A percentile compares a stretch with the other conserved stretches of the same genome.
phyloP scores from a whole-genome alignment of 192 early-diverging fungal genomes.

The Kickxella alabastrina region DNA sequence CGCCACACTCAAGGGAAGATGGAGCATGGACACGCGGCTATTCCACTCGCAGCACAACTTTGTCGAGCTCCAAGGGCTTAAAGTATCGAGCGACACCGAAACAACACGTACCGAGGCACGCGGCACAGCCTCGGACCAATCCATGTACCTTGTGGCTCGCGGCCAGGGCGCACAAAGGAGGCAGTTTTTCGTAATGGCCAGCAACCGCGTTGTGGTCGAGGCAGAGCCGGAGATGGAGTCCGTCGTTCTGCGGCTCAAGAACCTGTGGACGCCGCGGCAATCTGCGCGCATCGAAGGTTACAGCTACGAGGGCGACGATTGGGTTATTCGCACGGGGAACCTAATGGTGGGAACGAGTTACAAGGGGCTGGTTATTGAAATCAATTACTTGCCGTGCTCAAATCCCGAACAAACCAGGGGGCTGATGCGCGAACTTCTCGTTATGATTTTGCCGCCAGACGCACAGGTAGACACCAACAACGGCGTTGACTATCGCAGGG shows the following conservation, averaged over 20 bases:
- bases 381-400: slow-evolving; percentile 49
- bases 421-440: slow-evolving; percentile 45
- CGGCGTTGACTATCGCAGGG: slow-evolving; percentile 38
- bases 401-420: slow-evolving; percentile 41
- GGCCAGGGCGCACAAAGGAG: slow-evolving; percentile 34
- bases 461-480: slow-evolving; percentile 46
- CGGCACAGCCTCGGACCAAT: slow-evolving; percentile 44
- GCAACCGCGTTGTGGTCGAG: slow-evolving; percentile 49
- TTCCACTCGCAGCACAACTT: slow-evolving; percentile 45
- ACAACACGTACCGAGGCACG: slow-evolving; percentile 1
- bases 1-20: slow-evolving; percentile 39
- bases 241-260: slow-evolving; percentile 39
- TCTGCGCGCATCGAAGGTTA: slow-evolving; percentile 49
- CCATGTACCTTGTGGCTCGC: slow-evolving; percentile 43
- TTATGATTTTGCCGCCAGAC: slow-evolving; percentile 44
- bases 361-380: slow-evolving; percentile 50
- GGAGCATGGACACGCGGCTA: slow-evolving; percentile 49
- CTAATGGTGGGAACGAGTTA: slow-evolving; percentile 50
- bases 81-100: slow-evolving; percentile 7
- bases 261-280: slow-evolving; percentile 48
- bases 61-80: slow-evolving; percentile 32
- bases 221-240: slow-evolving; percentile 50
- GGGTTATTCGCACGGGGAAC: slow-evolving; percentile 45
- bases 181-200: slow-evolving; percentile 48
- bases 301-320: slow-evolving; percentile 48